phyloP scores from a whole-genome alignment of 2,329 filamentous ascomycete genomes.

The Colletotrichum liriopes region DNA sequence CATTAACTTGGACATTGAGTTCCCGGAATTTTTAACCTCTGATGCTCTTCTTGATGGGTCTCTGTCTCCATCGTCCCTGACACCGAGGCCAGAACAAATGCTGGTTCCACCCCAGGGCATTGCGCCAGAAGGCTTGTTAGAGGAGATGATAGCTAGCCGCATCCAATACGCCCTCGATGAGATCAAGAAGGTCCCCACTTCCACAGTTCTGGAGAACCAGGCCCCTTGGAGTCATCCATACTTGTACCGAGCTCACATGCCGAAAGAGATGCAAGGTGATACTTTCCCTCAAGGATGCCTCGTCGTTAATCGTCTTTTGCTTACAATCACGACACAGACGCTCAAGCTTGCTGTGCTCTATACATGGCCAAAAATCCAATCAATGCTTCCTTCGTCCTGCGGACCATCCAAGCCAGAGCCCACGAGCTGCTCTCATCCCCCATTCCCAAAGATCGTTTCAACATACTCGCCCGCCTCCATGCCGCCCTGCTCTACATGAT shows the following conservation, averaged over 20 bases:
- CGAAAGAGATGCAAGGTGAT: constrained; percentile 64
- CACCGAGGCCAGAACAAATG: constrained; percentile 35
- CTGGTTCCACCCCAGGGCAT: constrained; percentile 2
- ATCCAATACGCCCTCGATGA: constrained; percentile 64
- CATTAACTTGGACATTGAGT: constrained; percentile 12
- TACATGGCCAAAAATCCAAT: constrained; percentile 64
- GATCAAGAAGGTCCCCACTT: constrained; percentile 64
- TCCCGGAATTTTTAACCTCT: constrained; percentile 19
- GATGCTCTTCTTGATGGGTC: constrained; percentile 31
- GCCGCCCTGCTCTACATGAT: constrained; percentile 63
- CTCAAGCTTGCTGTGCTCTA: constrained; percentile 67
- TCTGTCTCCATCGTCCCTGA: constrained; percentile 43
- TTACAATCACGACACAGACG: constrained; percentile 56
- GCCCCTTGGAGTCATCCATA: constrained; percentile 69
- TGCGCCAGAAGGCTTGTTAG: constrained; percentile 44
- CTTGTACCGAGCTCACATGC: constrained; percentile 68
- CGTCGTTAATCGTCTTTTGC: neutral
- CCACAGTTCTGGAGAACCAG: constrained; percentile 64
- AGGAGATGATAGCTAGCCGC: constrained; percentile 51
- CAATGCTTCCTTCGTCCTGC: constrained; percentile 65
- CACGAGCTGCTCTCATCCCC: constrained; percentile 59
- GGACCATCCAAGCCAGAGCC: constrained; percentile 62
- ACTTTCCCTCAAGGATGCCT: neutral
- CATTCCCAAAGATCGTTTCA: constrained; percentile 48
- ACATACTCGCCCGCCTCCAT: constrained; percentile 57